Base-by-base conservation (phyloP, 257 asterid species). In the Solanum stenotomum region DNA sequence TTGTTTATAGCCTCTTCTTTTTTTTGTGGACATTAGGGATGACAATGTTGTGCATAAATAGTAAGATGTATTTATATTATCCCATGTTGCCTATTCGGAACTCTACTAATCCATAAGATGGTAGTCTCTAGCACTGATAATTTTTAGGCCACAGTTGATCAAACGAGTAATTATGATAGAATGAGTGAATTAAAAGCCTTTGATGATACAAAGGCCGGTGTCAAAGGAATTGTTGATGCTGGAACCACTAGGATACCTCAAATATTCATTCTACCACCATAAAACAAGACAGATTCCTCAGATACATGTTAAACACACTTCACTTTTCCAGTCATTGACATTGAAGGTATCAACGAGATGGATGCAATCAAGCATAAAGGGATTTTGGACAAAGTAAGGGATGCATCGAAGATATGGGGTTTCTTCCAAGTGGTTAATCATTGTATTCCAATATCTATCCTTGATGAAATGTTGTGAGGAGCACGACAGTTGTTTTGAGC, bases 391-490 rank as follows among this genome's bases (percentile, higher is more conserved):
- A 27, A 67, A 27, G 76, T 68, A 5, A 6, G 76, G 15, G 37
- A 27, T 6, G 37, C 76, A 68, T 68, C 76, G 0, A 5, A 68
- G 37, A 68, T 37, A 68, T 68, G 9, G 72, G 18, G 72, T 5
- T 72, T 72, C 79, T 72, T 72, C 8, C 44, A 34, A 72, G 27
- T 18, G 79, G 14, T 72, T 33, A 72, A 33, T 72, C 44, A 72
- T 72, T n/a, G 15, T 3, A 72, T 72, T 72, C 79, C 79, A 1
- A 35, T 1, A 38, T 13, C 34, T 2, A 87, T 86, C 16, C 33
- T 91, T 79, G 92, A 88, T 3, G 92, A 87, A 37, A 91, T 90
- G 91, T 18, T 91, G 46, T 40, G 79, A 15, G 96, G 94, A 3
- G 90, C 92, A 18, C 8, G 15, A 34, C 4, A 18, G 8, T 18